Base-by-base conservation (phyloP, 2,329 filamentous ascomycete species). In the Aspergillus pseudoterreus region DNA sequence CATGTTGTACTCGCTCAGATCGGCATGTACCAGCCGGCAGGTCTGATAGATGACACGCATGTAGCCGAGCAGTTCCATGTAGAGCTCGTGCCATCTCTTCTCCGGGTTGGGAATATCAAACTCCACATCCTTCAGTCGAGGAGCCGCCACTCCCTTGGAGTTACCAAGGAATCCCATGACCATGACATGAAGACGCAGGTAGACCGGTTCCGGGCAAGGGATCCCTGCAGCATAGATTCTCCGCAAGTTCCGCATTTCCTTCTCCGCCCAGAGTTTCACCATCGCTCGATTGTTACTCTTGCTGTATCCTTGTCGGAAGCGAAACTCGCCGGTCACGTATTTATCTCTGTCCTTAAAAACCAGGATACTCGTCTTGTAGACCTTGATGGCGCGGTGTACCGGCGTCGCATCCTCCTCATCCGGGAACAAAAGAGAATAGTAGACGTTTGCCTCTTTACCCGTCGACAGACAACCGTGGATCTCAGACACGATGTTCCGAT, bases 211-310 rank as follows among this genome's bases (percentile, higher is more conserved):
- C 0, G 94, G 94, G 60, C 88, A 95, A 5, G 91, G 88, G 49
- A 99, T 96, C 6, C 88, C 90, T 6, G 92, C 87, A 5, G 83
- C 77, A 70, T 95, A 78, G 56, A 99, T 86, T 50, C 94, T 82
- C 60, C 90, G 86, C 64, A 99, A 73, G 72, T 99, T 99, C 39
- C 94, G 84, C 76, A 95, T 95, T 74, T 99, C 94, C 75, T 99
- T 99, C 75, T 99, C 92, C 0, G 95, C 95, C 94, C 94, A 99
- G 21, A 96, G 79, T 72, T 96, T 95, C 60, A 99, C 92, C 92
- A 97, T 97, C 60, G 92, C 91, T 45, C 92, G 84, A 75, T 91
- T 96, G 74, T 91, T 95, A 59, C 88, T 88, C 78, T 96, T 97
- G 74, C 92, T 94, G 68, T 92, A 94, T 45, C 92, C 92, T 55